Evolutionary conservation across 306 rosid genomes (phyloP).

Genomic region (Prunus mume): DNA sequence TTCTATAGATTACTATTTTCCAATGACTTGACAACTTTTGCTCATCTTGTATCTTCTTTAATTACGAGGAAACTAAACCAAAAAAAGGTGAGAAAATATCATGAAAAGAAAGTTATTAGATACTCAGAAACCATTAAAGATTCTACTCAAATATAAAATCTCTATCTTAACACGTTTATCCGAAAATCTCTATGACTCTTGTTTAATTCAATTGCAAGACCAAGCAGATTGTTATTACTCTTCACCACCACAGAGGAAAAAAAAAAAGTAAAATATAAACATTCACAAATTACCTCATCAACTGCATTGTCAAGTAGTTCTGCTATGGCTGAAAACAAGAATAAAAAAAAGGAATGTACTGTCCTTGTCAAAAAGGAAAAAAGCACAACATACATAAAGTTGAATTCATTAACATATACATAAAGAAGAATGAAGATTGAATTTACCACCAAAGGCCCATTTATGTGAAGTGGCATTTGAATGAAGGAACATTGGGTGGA

Average conservation of each 20-base stretch:
- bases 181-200: background rate
- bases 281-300: background rate
- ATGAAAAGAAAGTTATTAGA: background rate
- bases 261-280: background rate
- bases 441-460: conserved; percentile 97
- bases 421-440: background rate
- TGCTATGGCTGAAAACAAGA: background rate
- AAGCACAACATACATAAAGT: background rate
- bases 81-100: background rate
- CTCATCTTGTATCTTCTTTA: background rate
- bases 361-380: background rate
- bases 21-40: background rate
- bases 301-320: conserved; percentile 9
- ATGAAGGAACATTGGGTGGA: conserved; percentile 33
- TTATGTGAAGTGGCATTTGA: conserved; percentile 98
- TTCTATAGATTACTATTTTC: background rate
- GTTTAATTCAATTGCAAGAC: background rate
- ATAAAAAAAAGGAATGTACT: background rate
- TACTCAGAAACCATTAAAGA: background rate
- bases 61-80: background rate
- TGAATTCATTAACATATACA: background rate
- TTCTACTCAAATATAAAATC: background rate
- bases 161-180: background rate
- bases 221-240: background rate
- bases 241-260: background rate